Evolutionary conservation across 768 basidiomycete species (phyloP).

Genomic region (Mycena crocata): DNA sequence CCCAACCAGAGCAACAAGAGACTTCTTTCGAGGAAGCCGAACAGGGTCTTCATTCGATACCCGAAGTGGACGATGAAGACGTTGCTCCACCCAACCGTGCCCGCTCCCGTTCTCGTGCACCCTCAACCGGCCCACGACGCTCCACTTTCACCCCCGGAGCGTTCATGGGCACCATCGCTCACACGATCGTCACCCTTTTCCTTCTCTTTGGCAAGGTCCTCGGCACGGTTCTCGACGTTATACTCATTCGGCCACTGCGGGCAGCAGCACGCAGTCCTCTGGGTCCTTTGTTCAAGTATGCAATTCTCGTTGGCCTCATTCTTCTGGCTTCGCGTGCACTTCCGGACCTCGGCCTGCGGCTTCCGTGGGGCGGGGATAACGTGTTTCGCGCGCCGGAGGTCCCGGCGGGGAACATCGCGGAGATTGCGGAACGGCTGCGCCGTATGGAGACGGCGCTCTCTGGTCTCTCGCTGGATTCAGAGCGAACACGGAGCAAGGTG

Average conservation of each 20-base stretch:
- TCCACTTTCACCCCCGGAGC: constrained; percentile 44
- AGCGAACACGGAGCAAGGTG: constrained; percentile 60
- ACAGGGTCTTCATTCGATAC: constrained; percentile 69
- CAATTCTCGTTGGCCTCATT: constrained; percentile 52
- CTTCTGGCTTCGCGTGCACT: constrained; percentile 47
- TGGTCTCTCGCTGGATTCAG: constrained; percentile 65
- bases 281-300: constrained; percentile 46
- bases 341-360: constrained; percentile 42
- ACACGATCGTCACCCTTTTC: constrained; percentile 47
- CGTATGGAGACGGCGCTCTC: constrained; percentile 73
- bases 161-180: constrained; percentile 54
- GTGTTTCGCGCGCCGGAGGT: constrained; percentile 66
- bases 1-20: constrained; percentile 39
- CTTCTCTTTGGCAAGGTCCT: constrained; percentile 60
- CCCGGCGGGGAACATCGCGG: constrained; percentile 74
- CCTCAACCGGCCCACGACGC: constrained; percentile 28
- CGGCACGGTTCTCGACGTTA: constrained; percentile 60
- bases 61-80: constrained; percentile 69
- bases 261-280: constrained; percentile 49
- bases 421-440: constrained; percentile 71
- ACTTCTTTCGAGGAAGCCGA: constrained; percentile 58
- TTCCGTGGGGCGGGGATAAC: constrained; percentile 33
- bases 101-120: constrained; percentile 45
- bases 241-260: constrained; percentile 60
- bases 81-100: constrained; percentile 40